Conservation (phyloP, 1,284 basidiomycete species). For the Takashimella tepidaria region DNA sequence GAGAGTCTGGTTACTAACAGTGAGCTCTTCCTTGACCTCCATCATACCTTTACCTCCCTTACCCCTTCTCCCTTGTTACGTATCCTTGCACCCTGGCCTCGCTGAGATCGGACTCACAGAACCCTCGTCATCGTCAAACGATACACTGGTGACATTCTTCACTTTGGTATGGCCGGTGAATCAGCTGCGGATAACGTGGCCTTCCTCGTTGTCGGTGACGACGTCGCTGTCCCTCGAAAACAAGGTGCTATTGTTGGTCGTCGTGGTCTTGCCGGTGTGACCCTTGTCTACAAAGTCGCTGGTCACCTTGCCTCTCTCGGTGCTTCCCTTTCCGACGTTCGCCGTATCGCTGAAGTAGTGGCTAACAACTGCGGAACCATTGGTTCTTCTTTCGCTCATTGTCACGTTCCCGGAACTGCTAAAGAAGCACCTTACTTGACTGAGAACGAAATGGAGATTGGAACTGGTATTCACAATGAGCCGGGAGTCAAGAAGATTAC, state of each 20-base stretch:
- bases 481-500: slow-evolving; percentile 66
- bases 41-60: not conserved
- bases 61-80: not conserved
- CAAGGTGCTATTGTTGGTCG: slow-evolving; percentile 49
- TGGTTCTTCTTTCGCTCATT: slow-evolving; percentile 87
- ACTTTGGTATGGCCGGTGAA: slow-evolving; percentile 88
- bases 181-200: slow-evolving; percentile 66
- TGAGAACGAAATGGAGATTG: slow-evolving; percentile 70
- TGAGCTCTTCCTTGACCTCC: not conserved
- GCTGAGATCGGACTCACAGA: slow-evolving; percentile 42
- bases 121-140: slow-evolving; percentile 82
- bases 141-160: slow-evolving; percentile 78
- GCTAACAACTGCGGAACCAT: slow-evolving; percentile 66
- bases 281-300: slow-evolving; percentile 87
- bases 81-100: not conserved
- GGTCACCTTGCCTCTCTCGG: slow-evolving; percentile 73
- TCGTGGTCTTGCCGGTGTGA: slow-evolving; percentile 75
- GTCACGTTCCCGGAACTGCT: slow-evolving; percentile 52
- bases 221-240: slow-evolving; percentile 73
- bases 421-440: slow-evolving; percentile 4
- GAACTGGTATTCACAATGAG: slow-evolving; percentile 85
- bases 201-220: slow-evolving; percentile 84
- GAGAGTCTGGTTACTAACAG: not conserved
- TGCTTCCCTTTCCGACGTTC: slow-evolving; percentile 66
- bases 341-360: slow-evolving; percentile 63